Base-by-base conservation (phyloP, 225 moss, liverwort and hornwort species). In the Rhytidiadelphus loreus region DNA sequence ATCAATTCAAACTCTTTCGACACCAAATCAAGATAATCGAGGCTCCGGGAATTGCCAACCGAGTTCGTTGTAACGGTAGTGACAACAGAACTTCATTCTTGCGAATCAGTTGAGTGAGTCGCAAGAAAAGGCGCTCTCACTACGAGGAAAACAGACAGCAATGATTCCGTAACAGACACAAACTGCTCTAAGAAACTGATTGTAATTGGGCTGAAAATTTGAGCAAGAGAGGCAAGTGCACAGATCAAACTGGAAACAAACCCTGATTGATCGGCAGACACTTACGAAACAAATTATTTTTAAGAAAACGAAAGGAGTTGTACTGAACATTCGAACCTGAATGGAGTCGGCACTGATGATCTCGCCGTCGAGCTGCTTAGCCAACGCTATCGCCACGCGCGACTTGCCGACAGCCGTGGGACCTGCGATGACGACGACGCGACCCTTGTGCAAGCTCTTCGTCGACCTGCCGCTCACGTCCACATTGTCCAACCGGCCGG, bases 321-420 rank as follows among this genome's bases (percentile, higher is more conserved):
- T 18, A 24, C 50, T 50, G 82, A 53, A 14, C 69, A 69, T 10
- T 55, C 55, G 50, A 52, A 93, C 93, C 93, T 94, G 93, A 53
- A 94, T 92, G 74, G 93, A 94, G 53, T 94, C 94, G 56, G 93
- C 94, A 83, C 94, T 94, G 81, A 94, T 92, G 80, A 94, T 94
- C 75, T 94, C 94, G 52, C 94, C 94, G 64, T 87, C 83, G 85
- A 94, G 87, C 85, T 92, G 82, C 90, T 92, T 92, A 32, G 94
- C 94, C 37, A 94, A 25, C 33, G 74, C 93, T 81, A 93, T 78
- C 59, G 94, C 94, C 56, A 94, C 89, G 33, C 90, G 90, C 82
- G 93, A 89, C 88, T 94, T 94, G 55, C 94, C 94, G 35, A 93
- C 94, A 64, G 93, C 94, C 17, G 93, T 94, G 43, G 94, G 94